Percentiles rank a stretch among this genome's conserved stretches.
Evolutionary conservation across 352 stramenopile species (phyloP).

Genomic region (Plasmopara muralis): DNA sequence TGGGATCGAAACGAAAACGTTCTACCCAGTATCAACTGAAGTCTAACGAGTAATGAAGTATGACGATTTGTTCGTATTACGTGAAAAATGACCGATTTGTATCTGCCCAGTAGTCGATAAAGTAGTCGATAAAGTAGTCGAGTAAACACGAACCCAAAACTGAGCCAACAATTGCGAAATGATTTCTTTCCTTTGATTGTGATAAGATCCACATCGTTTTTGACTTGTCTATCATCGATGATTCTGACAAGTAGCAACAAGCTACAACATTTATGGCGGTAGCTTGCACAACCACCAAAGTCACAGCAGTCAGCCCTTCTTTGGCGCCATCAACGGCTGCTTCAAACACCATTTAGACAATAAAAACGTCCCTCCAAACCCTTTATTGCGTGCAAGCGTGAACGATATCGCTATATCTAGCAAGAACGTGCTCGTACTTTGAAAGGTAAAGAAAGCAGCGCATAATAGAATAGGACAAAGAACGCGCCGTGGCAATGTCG

Average conservation of each 20-base stretch:
- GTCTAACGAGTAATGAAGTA: too few species aligned
- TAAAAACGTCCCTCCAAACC: conserved; percentile 26
- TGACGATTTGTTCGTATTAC: too few species aligned
- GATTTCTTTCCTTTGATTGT: too few species aligned
- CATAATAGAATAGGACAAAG: conserved; percentile 58
- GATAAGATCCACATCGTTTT: too few species aligned
- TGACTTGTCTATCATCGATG: too few species aligned
- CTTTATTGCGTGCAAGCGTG: conserved; percentile 21
- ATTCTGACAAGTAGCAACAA: conserved; percentile 38
- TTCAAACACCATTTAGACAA: conserved; percentile 61
- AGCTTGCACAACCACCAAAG: conserved; percentile 34
- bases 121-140: too few species aligned
- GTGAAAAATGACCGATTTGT: too few species aligned
- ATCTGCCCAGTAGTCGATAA: too few species aligned
- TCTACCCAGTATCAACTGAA: too few species aligned
- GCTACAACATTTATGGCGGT: conserved; percentile 35
- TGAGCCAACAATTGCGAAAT: too few species aligned
- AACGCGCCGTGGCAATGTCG: conserved; percentile 54
- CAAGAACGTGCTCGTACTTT: conserved; percentile 37
- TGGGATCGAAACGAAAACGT: too few species aligned
- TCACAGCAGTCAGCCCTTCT: conserved; percentile 37
- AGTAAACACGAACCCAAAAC: too few species aligned
- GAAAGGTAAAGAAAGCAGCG: conserved; percentile 39
- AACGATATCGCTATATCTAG: conserved; percentile 48
- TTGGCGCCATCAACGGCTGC: conserved; percentile 49